Base-by-base conservation (phyloP, 345 rosid species). In the Populus alba region DNA sequence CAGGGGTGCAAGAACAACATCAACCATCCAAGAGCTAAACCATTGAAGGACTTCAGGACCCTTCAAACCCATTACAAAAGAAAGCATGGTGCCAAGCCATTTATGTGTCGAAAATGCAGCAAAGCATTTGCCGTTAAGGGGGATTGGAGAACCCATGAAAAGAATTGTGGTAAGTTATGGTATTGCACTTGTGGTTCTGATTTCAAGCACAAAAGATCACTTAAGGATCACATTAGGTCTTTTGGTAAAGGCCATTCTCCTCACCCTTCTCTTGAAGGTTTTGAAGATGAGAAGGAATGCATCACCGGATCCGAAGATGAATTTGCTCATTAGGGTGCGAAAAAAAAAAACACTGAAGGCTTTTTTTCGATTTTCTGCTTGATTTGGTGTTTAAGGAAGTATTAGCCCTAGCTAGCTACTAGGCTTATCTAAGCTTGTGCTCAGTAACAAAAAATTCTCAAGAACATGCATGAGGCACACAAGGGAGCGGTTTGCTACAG, bases 61-160 rank as follows among this genome's bases (percentile, higher is more conserved):
- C 94, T 92, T 29, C 97, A 92, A 51, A 92, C 94, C 43, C 97
- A 90, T 80, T 92, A 86, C 92, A 92, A 90, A 69, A 87, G 97
- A 55, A 92, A 92, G 85, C 97, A 90, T 11, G 97, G 94, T 0
- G 80, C 82, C 20, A 92, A 92, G 83, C 91, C 90, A 39, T 92
- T 92, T 69, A 72, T 81, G 81, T 96, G 99, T 80, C 81, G 99
- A 75, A 96, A 94, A 81, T 96, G 99, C 39, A 89, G 86, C 37
- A 94, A 96, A 78, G 73, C 95, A 0, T 94, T 94, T 65, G 98
- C 99, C 0, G 98, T 96, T 17, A 94, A 95, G 82, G 99, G 99
- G 2, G 99, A 96, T 61, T 96, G 99, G 99, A 82, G 99, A 69
- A 96, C 99, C 17, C 99, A 96, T 68, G 99, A 96, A 81, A 96